Percentiles rank a stretch among this genome's conserved stretches.
phyloP scores from a whole-genome alignment of 176 grass and related monocot species.

The Lolium rigidum region DNA sequence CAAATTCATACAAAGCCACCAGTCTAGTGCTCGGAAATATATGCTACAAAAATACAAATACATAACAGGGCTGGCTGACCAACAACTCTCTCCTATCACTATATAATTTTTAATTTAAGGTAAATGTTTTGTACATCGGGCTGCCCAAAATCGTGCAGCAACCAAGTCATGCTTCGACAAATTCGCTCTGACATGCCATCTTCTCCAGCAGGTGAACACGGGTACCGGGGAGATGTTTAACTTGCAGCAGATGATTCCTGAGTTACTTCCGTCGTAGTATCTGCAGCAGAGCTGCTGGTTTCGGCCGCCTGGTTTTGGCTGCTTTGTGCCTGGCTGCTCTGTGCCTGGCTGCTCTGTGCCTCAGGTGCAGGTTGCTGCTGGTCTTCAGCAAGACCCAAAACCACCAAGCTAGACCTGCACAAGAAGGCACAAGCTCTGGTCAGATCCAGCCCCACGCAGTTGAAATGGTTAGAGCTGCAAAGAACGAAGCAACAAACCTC shows the following conservation, averaged over 20 bases:
- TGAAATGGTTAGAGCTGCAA: background rate
- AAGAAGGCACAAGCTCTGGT: constrained; percentile 5
- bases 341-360: constrained; percentile 49
- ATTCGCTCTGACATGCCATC: background rate
- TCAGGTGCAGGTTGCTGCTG: constrained; percentile 45
- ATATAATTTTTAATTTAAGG: background rate
- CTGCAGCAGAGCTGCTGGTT: constrained; percentile 75
- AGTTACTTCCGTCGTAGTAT: constrained; percentile 50
- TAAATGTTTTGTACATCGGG: background rate
- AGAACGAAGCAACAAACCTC: constrained; percentile 48
- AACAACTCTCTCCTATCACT: background rate
- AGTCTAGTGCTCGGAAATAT: background rate
- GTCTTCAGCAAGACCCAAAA: constrained; percentile 87
- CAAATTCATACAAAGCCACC: background rate
- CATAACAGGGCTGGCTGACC: background rate
- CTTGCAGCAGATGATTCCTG: constrained; percentile 70
- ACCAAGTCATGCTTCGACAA: background rate
- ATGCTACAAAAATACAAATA: background rate
- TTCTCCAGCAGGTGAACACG: background rate
- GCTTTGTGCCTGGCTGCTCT: constrained; percentile 39
- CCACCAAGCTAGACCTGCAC: constrained; percentile 74
- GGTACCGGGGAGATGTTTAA: constrained; percentile 25
- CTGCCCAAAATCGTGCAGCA: background rate
- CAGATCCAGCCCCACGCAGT: background rate
- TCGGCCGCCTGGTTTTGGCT: constrained; percentile 80